These are phyloP conservation scores for Cryptomeria japonica DNA, from an alignment of 75 land plant species.

Conservation along the genomic window DNA sequence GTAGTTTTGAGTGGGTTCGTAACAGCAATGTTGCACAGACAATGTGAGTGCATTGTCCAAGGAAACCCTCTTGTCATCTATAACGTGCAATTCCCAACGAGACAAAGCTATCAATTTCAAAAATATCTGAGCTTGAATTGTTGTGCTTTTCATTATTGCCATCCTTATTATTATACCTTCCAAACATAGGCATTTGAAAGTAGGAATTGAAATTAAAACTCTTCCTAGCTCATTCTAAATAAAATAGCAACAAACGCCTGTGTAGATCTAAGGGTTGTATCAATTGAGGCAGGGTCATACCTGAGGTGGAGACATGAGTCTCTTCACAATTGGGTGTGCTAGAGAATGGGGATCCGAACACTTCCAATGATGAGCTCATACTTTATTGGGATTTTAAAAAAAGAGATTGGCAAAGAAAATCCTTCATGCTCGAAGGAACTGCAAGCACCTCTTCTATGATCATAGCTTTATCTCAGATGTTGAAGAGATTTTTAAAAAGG, in stretches of 20 bases:
- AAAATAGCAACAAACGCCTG: background rate
- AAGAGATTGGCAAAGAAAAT: background rate
- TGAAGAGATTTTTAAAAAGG: too few species aligned
- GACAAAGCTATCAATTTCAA: conserved; percentile 61
- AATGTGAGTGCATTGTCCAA: too few species aligned
- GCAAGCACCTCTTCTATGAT: background rate
- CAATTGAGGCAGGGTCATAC: too few species aligned
- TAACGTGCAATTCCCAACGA: background rate
- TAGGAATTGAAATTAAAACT: background rate
- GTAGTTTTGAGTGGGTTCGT: too few species aligned
- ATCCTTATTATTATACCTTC: background rate
- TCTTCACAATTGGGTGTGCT: background rate
- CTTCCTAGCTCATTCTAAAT: background rate
- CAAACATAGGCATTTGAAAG: background rate
- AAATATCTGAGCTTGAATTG: conserved; percentile 63
- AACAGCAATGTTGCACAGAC: too few species aligned
- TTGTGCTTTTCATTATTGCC: conserved; percentile 42
- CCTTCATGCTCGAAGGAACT: background rate
- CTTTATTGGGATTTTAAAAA: background rate
- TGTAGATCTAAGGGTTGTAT: background rate
- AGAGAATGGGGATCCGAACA: background rate
- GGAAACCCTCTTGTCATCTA: too few species aligned
- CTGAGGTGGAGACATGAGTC: background rate
- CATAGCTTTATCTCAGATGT: background rate
- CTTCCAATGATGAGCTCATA: background rate